Evolutionary conservation across 148 eudicot species (phyloP).

Genomic region (Amaranthus palmeri): DNA sequence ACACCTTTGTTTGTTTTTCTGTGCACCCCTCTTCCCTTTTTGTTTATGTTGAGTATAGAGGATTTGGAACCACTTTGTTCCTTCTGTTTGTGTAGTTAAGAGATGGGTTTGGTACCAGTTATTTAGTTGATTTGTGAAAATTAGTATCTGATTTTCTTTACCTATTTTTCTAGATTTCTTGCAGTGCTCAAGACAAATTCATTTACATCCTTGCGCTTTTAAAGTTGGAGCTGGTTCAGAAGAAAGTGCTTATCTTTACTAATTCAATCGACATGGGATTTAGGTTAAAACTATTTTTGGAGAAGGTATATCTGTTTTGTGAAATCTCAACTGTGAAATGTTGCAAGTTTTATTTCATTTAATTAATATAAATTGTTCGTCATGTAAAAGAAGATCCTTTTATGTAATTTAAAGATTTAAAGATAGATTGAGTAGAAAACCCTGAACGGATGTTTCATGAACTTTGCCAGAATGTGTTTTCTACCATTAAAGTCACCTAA

Average conservation of each 20-base stretch:
- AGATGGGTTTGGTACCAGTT: background rate
- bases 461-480: background rate
- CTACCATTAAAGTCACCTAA: background rate
- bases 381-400: background rate
- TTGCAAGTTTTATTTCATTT: background rate
- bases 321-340: background rate
- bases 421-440: background rate
- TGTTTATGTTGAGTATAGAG: background rate
- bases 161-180: conserved; percentile 55
- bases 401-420: background rate
- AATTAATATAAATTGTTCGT: background rate
- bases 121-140: background rate
- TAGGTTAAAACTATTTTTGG: conserved; percentile 76
- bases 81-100: background rate
- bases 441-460: background rate
- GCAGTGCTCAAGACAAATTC: conserved; percentile 76
- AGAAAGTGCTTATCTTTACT: conserved; percentile 76
- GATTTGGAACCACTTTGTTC: background rate
- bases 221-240: conserved; percentile 86
- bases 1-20: background rate
- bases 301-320: conserved; percentile 51
- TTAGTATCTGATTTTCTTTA: background rate
- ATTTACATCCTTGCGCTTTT: conserved; percentile 76
- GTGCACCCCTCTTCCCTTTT: background rate
- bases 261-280: conserved; percentile 83